phyloP scores from a whole-genome alignment of 192 early-diverging fungal species.

The Coemansia sp. region DNA sequence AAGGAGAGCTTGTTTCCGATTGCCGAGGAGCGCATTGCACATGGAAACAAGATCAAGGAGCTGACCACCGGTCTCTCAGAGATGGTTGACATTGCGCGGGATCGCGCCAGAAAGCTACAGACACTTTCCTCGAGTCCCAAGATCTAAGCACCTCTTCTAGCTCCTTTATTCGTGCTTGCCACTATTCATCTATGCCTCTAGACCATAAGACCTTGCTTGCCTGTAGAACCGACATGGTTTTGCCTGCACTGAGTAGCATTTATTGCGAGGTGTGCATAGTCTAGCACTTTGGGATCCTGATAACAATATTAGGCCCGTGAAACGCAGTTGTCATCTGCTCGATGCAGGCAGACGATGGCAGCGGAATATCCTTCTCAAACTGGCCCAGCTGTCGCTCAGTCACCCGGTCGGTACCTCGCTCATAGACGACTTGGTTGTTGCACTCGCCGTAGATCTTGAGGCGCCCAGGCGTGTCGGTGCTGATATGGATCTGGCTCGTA shows the following conservation, averaged over 20 bases:
- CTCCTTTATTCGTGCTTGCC: background rate
- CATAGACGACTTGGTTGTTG: slow-evolving; percentile 29
- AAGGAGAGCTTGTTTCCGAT: slow-evolving; percentile 75
- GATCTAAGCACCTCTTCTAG: slow-evolving; percentile 12
- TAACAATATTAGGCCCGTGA: slow-evolving; percentile 15
- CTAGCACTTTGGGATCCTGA: slow-evolving; percentile 28
- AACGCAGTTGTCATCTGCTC: slow-evolving; percentile 34
- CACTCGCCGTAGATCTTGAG: slow-evolving; percentile 46
- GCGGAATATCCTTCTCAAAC: slow-evolving; percentile 53
- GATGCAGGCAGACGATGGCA: slow-evolving; percentile 27
- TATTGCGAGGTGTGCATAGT: background rate
- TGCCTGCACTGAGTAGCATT: background rate
- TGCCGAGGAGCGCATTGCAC: slow-evolving; percentile 64
- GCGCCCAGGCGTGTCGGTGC: slow-evolving; percentile 34
- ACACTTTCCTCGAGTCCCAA: slow-evolving; percentile 17
- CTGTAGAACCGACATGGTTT: background rate
- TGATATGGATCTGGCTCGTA: slow-evolving; percentile 40
- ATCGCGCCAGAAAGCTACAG: slow-evolving; percentile 70
- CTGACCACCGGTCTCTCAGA: slow-evolving; percentile 67
- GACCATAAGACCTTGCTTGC: background rate
- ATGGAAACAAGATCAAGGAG: slow-evolving; percentile 64
- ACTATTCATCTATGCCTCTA: background rate
- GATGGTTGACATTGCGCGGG: slow-evolving; percentile 80
- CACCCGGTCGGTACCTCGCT: slow-evolving; percentile 31
- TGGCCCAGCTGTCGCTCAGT: slow-evolving; percentile 51